Base-by-base conservation (phyloP, 306 rosid genomes). In the Coriaria nepalensis region DNA sequence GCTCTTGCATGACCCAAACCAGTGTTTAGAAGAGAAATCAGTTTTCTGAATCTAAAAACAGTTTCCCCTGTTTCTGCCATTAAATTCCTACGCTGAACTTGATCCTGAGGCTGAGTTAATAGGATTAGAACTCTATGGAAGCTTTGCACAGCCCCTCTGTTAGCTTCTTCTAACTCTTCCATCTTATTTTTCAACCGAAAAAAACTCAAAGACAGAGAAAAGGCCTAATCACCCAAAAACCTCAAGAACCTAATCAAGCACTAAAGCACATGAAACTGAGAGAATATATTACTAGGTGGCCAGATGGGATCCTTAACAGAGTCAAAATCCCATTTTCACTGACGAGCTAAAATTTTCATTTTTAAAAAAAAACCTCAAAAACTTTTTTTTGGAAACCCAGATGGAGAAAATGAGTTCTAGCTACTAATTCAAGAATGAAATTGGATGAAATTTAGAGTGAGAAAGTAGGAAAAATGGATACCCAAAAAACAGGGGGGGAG, bases 1-100 rank as follows among this genome's bases (percentile, higher is more conserved):
- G 79, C 78, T 69, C 94, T 82, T 13, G 96, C 94, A 80, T 80
- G 96, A 64, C 88, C 94, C 60, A 78, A 43, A 49, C 86, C 77
- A 65, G 61, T 71, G 14, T 69, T 67, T 35, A 92, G 83, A 74
- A 92, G 66, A 63, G 96, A 75, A 49, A 77, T 83, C 63, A 92
- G 94, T 73, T 81, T 81, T 80, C 77, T 92, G 75, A 92, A 86
- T 78, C 74, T 78, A 35, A 48, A 65, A 53, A 92, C 94, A 62
- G 94, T 78, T 67, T 86, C 93, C 33, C 80, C 88, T 56, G 94
- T 81, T 68, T 92, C 94, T 52, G 70, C 65, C 68, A 43, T 50
- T 59, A 90, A 71, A 59, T 58, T 77, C 74, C 64, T 73, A 49
- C 51, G 62, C 56, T 77, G 46, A 32, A 47, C 94, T 55, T 73